These are phyloP conservation scores for Colletotrichum lentis DNA, from an alignment of 2,329 filamentous ascomycete species.

Conservation along the genomic window DNA sequence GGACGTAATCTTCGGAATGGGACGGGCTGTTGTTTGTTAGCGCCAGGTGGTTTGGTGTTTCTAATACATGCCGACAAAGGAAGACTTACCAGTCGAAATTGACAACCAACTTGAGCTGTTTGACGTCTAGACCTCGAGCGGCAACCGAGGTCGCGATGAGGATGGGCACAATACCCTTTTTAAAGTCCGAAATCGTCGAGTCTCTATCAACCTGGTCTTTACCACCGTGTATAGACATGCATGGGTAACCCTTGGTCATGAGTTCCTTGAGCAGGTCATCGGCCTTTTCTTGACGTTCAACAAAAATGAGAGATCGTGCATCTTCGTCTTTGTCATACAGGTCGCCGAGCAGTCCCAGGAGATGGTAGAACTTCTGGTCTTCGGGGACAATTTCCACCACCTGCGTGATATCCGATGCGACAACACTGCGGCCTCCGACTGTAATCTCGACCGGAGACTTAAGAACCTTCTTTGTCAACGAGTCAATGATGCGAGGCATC, in stretches of 20 bases:
- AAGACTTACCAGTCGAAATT: slow-evolving; percentile 73
- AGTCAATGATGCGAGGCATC: slow-evolving; percentile 92
- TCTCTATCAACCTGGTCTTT: slow-evolving; percentile 94
- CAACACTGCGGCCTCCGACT: slow-evolving; percentile 86
- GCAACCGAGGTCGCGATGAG: slow-evolving; percentile 95
- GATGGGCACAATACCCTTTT: slow-evolving; percentile 86
- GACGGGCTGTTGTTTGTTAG: slow-evolving; percentile 69
- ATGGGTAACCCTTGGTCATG: slow-evolving; percentile 85
- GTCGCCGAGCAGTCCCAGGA: slow-evolving; percentile 87
- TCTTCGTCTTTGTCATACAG: slow-evolving; percentile 89
- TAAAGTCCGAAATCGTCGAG: slow-evolving; percentile 92
- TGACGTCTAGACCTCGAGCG: slow-evolving; percentile 93
- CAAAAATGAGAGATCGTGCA: slow-evolving; percentile 87
- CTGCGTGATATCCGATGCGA: slow-evolving; percentile 92
- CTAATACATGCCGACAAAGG: neutral
- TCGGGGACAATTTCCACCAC: slow-evolving; percentile 88
- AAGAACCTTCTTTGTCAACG: slow-evolving; percentile 86
- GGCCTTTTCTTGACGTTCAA: slow-evolving; percentile 89
- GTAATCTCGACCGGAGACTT: slow-evolving; percentile 88
- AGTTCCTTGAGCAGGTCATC: slow-evolving; percentile 81
- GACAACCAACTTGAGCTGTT: slow-evolving; percentile 93
- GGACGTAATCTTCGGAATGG: slow-evolving; percentile 95
- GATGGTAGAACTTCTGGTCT: slow-evolving; percentile 80
- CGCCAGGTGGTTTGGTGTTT: neutral
- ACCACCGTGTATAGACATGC: slow-evolving; percentile 92